Percentiles rank a stretch among this genome's conserved stretches.
Conservation (phyloP, 345 rosid species). For the Aquilaria malaccensis region DNA sequence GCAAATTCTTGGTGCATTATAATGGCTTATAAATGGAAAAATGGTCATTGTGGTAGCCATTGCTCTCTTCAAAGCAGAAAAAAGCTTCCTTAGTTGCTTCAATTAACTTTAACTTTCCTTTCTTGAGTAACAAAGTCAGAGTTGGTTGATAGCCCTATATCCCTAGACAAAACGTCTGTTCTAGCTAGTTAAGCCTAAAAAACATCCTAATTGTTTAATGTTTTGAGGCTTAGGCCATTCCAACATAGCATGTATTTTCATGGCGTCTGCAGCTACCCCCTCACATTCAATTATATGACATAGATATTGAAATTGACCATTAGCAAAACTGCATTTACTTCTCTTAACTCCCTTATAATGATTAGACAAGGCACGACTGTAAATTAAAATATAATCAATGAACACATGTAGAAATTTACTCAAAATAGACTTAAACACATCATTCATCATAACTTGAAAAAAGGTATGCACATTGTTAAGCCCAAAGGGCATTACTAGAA, state of each 20-base stretch:
- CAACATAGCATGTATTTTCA: no score
- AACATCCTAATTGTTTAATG: background rate
- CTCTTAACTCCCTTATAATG: background rate
- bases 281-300: background rate
- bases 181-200: slow-evolving; percentile 3
- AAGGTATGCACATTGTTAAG: background rate
- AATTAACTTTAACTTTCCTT: background rate
- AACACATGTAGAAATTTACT: no score
- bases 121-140: background rate
- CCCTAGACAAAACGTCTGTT: background rate
- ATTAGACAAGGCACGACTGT: no score
- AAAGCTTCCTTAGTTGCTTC: background rate
- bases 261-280: background rate
- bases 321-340: background rate
- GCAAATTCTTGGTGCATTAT: no score
- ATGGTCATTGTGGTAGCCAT: background rate
- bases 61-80: background rate
- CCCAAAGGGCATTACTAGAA: background rate
- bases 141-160: background rate
- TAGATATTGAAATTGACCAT: background rate
- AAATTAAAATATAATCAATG: no score
- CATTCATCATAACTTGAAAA: background rate
- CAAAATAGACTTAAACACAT: background rate
- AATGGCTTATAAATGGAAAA: no score
- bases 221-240: background rate